Conservation (phyloP, 108 stramenopile species). For the Cyclostephanos invisitatus region DNA sequence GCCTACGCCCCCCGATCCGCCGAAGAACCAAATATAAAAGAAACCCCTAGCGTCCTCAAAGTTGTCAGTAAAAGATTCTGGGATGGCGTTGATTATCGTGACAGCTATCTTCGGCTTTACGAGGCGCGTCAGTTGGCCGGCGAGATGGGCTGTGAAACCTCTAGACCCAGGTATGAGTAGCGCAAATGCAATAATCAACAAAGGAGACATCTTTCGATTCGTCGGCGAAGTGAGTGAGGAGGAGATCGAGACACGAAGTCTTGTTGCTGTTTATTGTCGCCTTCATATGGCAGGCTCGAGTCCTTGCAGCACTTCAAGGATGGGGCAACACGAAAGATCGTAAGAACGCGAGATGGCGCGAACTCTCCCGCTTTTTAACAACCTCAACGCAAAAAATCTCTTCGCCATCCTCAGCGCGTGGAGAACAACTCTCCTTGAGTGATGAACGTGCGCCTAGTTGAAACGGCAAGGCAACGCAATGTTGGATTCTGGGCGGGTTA, state of each 20-base stretch:
- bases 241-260: no score
- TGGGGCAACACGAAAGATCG: no score
- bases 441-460: not conserved
- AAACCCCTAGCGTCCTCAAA: constrained; percentile 31
- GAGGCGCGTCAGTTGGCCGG: constrained; percentile 3
- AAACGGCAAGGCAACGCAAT: not conserved
- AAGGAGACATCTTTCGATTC: not conserved
- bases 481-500: not conserved
- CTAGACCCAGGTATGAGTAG: constrained; percentile 10
- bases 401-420: no score
- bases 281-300: no score
- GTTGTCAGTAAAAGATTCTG: constrained; percentile 25
- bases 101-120: not conserved
- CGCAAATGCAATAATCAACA: not conserved
- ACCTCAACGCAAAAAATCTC: no score
- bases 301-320: no score
- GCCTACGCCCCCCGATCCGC: constrained; percentile 66
- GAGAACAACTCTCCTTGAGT: not conserved
- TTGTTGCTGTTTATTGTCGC: no score
- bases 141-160: constrained; percentile 6
- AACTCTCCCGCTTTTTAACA: not conserved
- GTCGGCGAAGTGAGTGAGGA: not conserved
- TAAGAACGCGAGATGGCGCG: no score
- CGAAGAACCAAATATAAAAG: constrained; percentile 68
- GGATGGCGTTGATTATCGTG: constrained; percentile 23